A percentile compares a stretch with the other conserved stretches of the same genome.
These are phyloP conservation scores for Ophiostoma quercus DNA, from an alignment of 2,329 filamentous ascomycete species.

Conservation along the genomic window DNA sequence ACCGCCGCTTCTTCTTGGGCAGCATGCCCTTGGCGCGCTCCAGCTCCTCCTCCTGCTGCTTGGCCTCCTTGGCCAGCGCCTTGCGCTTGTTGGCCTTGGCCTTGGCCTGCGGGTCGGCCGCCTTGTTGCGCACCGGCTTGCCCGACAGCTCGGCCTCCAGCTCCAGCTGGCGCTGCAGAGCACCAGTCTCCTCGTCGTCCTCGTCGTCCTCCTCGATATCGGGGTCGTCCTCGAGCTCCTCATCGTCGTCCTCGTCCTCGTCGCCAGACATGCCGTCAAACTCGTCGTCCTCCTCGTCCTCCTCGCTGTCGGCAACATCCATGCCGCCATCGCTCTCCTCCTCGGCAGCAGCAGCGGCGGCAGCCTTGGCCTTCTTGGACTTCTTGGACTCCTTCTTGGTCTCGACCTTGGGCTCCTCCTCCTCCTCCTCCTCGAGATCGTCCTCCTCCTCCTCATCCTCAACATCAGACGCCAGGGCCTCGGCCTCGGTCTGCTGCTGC, in stretches of 20 bases:
- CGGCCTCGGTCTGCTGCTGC: conserved; percentile 81
- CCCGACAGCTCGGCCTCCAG: conserved; percentile 88
- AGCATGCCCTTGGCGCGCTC: conserved; percentile 97
- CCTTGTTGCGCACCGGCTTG: conserved; percentile 46
- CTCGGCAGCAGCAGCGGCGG: conserved; percentile 39
- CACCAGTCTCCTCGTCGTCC: conserved; percentile 57
- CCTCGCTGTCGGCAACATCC: conserved; percentile 44
- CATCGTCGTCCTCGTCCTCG: conserved; percentile 33
- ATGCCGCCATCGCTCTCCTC: conserved; percentile 42
- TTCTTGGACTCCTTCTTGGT: conserved; percentile 31
- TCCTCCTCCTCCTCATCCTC: conserved; percentile 45
- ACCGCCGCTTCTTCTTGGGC: conserved; percentile 93
- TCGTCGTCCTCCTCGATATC: conserved; percentile 39
- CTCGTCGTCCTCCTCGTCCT: conserved; percentile 44
- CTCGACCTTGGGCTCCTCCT: conserved; percentile 31
- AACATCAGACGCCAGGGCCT: conserved; percentile 65
- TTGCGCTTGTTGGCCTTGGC: conserved; percentile 66
- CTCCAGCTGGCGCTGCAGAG: conserved; percentile 74
- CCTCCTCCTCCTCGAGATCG: conserved; percentile 37
- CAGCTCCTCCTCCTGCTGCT: conserved; percentile 76
- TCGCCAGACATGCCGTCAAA: conserved; percentile 32
- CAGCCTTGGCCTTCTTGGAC: conserved; percentile 36
- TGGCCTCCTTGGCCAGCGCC: conserved; percentile 63
- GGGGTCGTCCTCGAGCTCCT: conserved; percentile 42
- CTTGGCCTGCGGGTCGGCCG: conserved; percentile 52